Evolutionary conservation across 177 flowering plant genomes (phyloP).

Genomic region (Vitis hybrid): DNA sequence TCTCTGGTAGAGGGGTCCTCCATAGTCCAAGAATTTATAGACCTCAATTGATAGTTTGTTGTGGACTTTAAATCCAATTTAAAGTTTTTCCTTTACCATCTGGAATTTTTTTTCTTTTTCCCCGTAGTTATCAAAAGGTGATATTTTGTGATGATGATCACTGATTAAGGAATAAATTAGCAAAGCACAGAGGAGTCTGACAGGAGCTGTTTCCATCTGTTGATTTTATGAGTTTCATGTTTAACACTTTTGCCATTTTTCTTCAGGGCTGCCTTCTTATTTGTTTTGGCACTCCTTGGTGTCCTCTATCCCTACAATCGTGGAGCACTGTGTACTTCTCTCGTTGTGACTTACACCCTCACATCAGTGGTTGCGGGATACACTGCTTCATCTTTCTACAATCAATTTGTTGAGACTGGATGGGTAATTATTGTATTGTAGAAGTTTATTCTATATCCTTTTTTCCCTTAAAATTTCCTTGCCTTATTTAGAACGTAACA

Average conservation of each 20-base stretch:
- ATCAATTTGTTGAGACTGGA: constrained; percentile 48
- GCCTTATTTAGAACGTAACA: constrained; percentile 10
- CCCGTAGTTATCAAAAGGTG: no score
- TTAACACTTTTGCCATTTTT: neutral
- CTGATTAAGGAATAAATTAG: no score
- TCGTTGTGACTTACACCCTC: constrained; percentile 47
- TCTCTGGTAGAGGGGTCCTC: neutral
- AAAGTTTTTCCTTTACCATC: neutral
- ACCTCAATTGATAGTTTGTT: no score
- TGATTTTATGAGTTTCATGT: neutral
- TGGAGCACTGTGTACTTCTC: constrained; percentile 51
- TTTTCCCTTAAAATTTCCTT: neutral
- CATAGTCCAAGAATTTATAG: no score
- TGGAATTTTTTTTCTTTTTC: no score
- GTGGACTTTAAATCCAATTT: neutral
- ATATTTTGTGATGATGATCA: no score
- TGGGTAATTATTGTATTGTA: constrained; percentile 42
- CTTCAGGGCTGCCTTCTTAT: constrained; percentile 49
- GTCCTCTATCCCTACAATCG: constrained; percentile 65
- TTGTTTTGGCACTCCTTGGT: constrained; percentile 49
- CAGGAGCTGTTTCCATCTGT: no score
- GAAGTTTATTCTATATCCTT: neutral
- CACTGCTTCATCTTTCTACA: constrained; percentile 54
- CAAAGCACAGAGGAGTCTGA: no score
- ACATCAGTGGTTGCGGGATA: constrained; percentile 78